phyloP scores from a whole-genome alignment of 345 rosid species.

The Nephelium lappaceum region DNA sequence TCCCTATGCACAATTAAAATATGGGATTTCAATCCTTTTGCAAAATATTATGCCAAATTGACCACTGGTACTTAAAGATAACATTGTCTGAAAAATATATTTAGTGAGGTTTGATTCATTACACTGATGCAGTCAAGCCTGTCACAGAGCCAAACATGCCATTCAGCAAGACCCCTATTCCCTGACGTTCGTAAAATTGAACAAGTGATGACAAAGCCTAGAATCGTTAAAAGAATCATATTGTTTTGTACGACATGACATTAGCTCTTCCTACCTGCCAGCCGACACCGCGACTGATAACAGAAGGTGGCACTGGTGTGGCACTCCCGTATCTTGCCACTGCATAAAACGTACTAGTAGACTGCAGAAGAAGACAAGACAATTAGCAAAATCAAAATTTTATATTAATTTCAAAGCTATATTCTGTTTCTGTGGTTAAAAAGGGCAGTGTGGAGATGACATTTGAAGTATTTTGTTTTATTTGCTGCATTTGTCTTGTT shows the following conservation, averaged over 20 bases:
- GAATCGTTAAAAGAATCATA: constrained; percentile 6
- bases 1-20: constrained; percentile 41
- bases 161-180: constrained; percentile 58
- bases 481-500: no score
- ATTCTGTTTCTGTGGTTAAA: not conserved
- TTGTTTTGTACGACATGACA: not conserved
- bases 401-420: constrained; percentile 6
- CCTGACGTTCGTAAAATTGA: constrained; percentile 43
- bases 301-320: constrained; percentile 69
- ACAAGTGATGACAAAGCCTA: not conserved
- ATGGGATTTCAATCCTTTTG: not conserved
- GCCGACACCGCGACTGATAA: constrained; percentile 67
- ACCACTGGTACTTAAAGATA: not conserved
- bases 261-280: constrained; percentile 50
- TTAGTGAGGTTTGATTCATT: constrained; percentile 25
- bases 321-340: constrained; percentile 78
- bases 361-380: constrained; percentile 36
- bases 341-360: constrained; percentile 64
- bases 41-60: not conserved
- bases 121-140: constrained; percentile 73
- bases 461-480: no score
- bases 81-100: not conserved
- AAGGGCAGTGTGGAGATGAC: no score
- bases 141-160: constrained; percentile 56
- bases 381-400: not conserved